A percentile compares a stretch with the other conserved stretches of the same genome.
These are phyloP conservation scores for Pseudonitzschia pungens DNA, from an alignment of 108 stramenopile species.

Conservation along the genomic window DNA sequence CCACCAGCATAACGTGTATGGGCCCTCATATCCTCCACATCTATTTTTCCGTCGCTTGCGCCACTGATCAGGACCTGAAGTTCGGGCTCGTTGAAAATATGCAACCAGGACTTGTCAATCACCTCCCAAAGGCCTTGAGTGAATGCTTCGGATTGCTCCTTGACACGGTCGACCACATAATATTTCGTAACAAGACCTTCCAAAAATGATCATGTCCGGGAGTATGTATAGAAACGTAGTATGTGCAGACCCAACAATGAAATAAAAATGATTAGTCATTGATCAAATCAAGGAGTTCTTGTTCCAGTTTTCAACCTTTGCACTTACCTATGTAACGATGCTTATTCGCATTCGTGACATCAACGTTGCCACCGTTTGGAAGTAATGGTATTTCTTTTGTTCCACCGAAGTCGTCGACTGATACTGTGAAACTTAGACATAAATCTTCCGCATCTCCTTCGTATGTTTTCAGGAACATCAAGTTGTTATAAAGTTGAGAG, in stretches of 20 bases:
- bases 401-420: conserved; percentile 88
- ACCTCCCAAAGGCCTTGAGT: conserved; percentile 93
- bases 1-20: conserved; percentile 92
- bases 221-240: too few species aligned
- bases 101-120: conserved; percentile 86
- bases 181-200: conserved; percentile 89
- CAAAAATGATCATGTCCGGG: not conserved
- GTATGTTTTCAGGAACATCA: conserved; percentile 95
- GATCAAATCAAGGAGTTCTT: not conserved
- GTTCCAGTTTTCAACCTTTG: not conserved
- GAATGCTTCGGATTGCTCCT: conserved; percentile 91
- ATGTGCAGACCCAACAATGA: too few species aligned
- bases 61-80: conserved; percentile 94
- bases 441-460: conserved; percentile 92
- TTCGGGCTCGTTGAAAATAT: conserved; percentile 95
- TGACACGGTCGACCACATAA: conserved; percentile 88
- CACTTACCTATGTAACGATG: conserved; percentile 59
- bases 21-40: conserved; percentile 87
- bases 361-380: conserved; percentile 82
- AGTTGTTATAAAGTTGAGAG: conserved; percentile 88
- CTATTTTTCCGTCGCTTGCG: conserved; percentile 80
- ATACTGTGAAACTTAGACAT: conserved; percentile 90
- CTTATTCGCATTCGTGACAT: conserved; percentile 86
- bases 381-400: conserved; percentile 80
- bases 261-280: not conserved